Percentiles rank a stretch among this genome's conserved stretches.
Evolutionary conservation across 179 eudicot genomes (phyloP).

Genomic region (Camellia oleifera): DNA sequence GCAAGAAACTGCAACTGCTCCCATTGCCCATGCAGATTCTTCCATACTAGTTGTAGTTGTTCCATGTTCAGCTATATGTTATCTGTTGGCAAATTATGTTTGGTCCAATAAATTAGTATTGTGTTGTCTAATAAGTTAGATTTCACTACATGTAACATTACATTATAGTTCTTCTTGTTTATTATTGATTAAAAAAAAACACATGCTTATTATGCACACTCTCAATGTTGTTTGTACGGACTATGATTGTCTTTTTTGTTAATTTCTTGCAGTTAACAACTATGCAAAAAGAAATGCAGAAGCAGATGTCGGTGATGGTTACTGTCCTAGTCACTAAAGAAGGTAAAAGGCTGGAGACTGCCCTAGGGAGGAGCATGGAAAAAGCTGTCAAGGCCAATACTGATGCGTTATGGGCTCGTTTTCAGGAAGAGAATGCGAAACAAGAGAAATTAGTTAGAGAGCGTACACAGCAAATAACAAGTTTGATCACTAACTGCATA

Average conservation of each 20-base stretch:
- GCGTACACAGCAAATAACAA: slow-evolving; percentile 60
- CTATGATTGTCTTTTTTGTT: slow-evolving; percentile 1
- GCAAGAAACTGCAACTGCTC: not conserved
- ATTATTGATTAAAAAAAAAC: not conserved
- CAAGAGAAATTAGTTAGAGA: slow-evolving; percentile 69
- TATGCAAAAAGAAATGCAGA: slow-evolving; percentile 70
- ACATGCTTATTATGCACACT: not conserved
- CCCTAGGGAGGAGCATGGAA: slow-evolving; percentile 70
- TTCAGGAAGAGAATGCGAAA: slow-evolving; percentile 74
- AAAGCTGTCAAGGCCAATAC: slow-evolving; percentile 69
- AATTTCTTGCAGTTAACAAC: slow-evolving; percentile 41
- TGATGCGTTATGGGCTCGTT: slow-evolving; percentile 93
- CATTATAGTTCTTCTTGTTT: not conserved
- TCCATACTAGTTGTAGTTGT: not conserved
- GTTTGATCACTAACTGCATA: slow-evolving; percentile 45
- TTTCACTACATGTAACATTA: not conserved
- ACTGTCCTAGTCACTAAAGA: slow-evolving; percentile 70
- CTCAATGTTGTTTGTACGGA: not conserved
- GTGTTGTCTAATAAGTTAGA: not conserved
- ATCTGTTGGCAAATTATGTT: not conserved
- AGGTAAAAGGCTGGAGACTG: slow-evolving; percentile 74
- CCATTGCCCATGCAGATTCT: not conserved
- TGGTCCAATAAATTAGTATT: not conserved
- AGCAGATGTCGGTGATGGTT: slow-evolving; percentile 54
- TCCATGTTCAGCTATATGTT: not conserved